Evolutionary conservation across 202 grass and related monocot species (phyloP), one percentile per base, ranked within the genome.

Genomic region (Thinopyrum obtusiflorum): DNA sequence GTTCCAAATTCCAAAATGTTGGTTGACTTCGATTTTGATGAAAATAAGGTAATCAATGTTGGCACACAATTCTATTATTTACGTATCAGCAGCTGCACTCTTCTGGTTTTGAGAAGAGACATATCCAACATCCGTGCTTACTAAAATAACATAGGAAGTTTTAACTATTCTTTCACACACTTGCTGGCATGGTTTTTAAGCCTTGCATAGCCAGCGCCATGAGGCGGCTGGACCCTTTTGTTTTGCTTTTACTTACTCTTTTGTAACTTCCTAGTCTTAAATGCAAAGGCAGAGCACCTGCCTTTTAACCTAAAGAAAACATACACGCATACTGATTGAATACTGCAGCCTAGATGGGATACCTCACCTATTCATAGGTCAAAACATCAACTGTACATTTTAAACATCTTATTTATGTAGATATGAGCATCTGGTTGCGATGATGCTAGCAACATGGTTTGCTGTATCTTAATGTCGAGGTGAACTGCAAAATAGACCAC

Each of bases 11-110:
- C 76, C 33, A 91, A 82, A 86, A 26, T 72, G 18, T 84, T 98
- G 82, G 68, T 94, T 24, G 91, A 98, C 73, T 98, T 89, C 35
- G 90, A 95, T 82, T 98, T 98, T 92, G 96, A 98, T 83, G 96
- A 98, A 66, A 98, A 95, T 82, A 98, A 98, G 93, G 96, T 98
- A 93, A 87, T 44, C 23, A 39, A 14, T 55, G 12, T 79, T 63
- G 6, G 32, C 40, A 27, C 4, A 53, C 4, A 9, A 51, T 27
- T 87, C 14, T 83, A 25, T 27, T 83, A 75, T 83, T 35, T 66
- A 65, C 6, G 25, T 87, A 65, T 28, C 15, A 33, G 42, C 71
- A 67, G 65, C 32, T 80, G 36, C 39, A 18, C 6, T 32, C 47
- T 33, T 61, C 25, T 76, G 46, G 65, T 44, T 62, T 83, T 80